These are phyloP conservation scores for Setaria italica DNA, from an alignment of 202 grass and related monocot species.

Conservation along the genomic window DNA sequence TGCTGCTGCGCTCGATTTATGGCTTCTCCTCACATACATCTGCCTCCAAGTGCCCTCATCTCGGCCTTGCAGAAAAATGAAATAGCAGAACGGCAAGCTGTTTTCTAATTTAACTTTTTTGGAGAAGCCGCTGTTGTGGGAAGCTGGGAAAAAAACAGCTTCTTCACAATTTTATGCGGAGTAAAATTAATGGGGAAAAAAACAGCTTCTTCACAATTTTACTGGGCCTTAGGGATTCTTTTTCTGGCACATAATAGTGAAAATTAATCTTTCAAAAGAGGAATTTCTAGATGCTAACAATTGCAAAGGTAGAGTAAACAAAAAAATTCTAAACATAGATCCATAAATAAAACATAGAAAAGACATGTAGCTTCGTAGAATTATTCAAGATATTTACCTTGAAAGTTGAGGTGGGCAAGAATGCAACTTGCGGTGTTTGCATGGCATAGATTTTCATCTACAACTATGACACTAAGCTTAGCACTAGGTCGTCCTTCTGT, in stretches of 20 bases:
- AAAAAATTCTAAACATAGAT: not conserved
- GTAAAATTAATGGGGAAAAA: too few relatives aligned
- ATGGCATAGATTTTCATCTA: conserved; percentile 39
- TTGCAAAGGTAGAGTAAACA: not conserved
- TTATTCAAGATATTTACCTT: conserved; percentile 10
- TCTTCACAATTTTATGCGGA: too few relatives aligned
- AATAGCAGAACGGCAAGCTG: too few relatives aligned
- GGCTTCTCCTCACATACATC: too few relatives aligned
- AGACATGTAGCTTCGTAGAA: too few relatives aligned
- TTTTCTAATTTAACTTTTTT: too few relatives aligned
- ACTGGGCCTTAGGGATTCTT: not conserved
- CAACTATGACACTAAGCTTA: conserved; percentile 13
- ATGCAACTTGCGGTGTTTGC: not conserved
- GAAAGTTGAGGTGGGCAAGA: conserved; percentile 18
- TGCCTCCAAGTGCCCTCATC: too few relatives aligned
- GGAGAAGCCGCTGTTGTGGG: too few relatives aligned
- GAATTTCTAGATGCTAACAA: not conserved
- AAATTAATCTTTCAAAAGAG: not conserved
- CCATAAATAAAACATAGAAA: not conserved
- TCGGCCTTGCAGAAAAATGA: too few relatives aligned
- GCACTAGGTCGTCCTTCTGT: not conserved
- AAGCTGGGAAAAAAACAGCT: too few relatives aligned
- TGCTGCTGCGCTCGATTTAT: too few relatives aligned
- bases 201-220: too few relatives aligned
- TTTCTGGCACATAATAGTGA: not conserved